Base-by-base conservation (phyloP, 1,139 yeast genomes). In the Sugiyamaella neomexicana region DNA sequence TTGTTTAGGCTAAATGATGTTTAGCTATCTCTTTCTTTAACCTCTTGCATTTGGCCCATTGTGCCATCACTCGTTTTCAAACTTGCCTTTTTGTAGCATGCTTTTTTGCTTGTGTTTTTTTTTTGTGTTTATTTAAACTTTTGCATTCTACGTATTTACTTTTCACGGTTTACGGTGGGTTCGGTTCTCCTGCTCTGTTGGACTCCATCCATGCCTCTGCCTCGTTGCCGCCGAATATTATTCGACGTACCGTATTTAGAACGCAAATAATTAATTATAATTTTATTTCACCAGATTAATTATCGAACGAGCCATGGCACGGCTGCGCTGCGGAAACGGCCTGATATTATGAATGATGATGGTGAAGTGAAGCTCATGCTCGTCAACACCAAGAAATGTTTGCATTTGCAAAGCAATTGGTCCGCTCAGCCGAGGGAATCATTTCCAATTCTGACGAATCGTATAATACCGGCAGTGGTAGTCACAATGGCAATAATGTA, bases 401-500 rank as follows among this genome's bases (percentile, higher is more conserved):
- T 71, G 87, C 95, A 32, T 87, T 90, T 71, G 97, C 97, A 8
- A 88, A 85, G 68, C 87, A 83, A 64, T 70, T 90, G 49, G 97
- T 89, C 32, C 86, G 83, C 63, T 79, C 89, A 27, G 77, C 91
- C 45, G 97, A 89, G 64, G 73, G 69, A 20, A 66, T 69, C 47
- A 68, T 71, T 54, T 42, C 49, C 2, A 39, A 40, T 25, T 48
- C 52, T 23, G 46, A 48, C 20, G 52, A 48, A 20, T 40, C 52
- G 9, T 42, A 32, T 41, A 20, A 38, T 13, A 34, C 31, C 12
- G 16, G 16, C 12, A 41, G 27, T 31, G 50, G 31, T 2, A 17
- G 29, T 23, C 10, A 12, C 34, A 60, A 54, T 20, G 42, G 42
- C 40, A 53, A 54, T 23, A 46, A 55, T 27, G 20, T 44, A 7